A percentile compares a stretch with the other conserved stretches of the same genome.
Conservation (phyloP, 1,284 basidiomycete species). For the Exobasidium cylindrosporum region DNA sequence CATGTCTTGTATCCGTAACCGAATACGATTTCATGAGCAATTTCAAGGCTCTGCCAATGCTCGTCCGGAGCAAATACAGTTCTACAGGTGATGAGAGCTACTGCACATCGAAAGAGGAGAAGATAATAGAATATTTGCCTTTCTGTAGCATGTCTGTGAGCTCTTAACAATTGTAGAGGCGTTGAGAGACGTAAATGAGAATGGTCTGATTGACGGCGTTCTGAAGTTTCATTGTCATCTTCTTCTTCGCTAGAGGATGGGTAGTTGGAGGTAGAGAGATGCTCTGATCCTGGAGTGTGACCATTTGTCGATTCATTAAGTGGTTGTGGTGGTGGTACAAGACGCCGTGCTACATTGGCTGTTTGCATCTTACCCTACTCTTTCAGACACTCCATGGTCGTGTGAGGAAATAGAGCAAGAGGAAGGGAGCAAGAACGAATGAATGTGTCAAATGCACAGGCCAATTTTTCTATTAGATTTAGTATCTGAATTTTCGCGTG, state of each 20-base stretch:
- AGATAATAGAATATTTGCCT: constrained; percentile 16
- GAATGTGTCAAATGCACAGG: no score
- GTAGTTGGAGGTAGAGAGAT: not conserved
- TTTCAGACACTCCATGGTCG: not conserved
- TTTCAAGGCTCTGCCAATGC: constrained; percentile 90
- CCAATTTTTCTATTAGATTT: no score
- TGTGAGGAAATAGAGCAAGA: no score
- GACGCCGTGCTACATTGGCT: not conserved
- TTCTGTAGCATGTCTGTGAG: not conserved
- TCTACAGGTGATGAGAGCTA: constrained; percentile 66
- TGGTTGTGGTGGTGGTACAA: not conserved
- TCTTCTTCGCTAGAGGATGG: not conserved
- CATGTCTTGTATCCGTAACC: constrained; percentile 89
- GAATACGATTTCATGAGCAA: constrained; percentile 82
- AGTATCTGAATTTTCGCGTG: no score
- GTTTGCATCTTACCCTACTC: not conserved
- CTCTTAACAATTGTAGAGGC: not conserved
- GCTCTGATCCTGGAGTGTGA: not conserved
- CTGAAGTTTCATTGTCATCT: not conserved
- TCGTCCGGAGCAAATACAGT: constrained; percentile 98
- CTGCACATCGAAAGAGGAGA: constrained; percentile 55
- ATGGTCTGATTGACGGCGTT: not conserved
- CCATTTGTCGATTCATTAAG: not conserved
- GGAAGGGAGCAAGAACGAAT: no score
- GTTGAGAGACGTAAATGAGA: not conserved